Base-by-base conservation (phyloP, 805 yeast species). In the Zygosaccharomyces rouxii region DNA sequence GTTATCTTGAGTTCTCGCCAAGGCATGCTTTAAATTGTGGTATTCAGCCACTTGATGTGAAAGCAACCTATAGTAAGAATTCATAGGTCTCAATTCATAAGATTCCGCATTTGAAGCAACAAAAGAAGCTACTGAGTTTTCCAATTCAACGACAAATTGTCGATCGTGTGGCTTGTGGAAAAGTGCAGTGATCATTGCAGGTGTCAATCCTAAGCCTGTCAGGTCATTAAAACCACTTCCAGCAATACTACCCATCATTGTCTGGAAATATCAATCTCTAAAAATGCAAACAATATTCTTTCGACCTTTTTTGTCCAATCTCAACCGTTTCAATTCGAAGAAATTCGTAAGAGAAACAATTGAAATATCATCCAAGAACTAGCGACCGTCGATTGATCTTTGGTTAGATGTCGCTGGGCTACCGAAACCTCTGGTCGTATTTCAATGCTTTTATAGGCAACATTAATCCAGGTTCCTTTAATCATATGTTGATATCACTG, bases 21-120 rank as follows among this genome's bases (percentile, higher is more conserved):
- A 54, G 7, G 73, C 74, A 58, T 85, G 90, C 38, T 80, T 81
- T 48, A 84, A 62, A 21, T 72, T 69, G 58, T 83, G 82, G 60
- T 83, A 83, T 33, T 80, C 84, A 4, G 89, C 86, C 30, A 84
- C 68, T 54, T 83, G 85, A 63, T 86, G 90, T 0, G 84, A 75
- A 46, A 86, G 66, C 40, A 86, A 68, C 55, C 92, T 69, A 55
- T 79, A 81, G 62, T 81, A 85, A 2, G 89, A 81, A 62, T 85
- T 85, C 75, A 80, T 75, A 5, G 85, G 78, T 35, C 71, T 71
- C 59, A 78, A 59, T 53, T 55, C 75, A 64, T 60, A 72, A 54
- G 64, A 72, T 56, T 59, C 71, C 45, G 55, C 74, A 57, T 55
- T 69, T 42, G 71, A 67, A 6, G 69, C 56, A 31, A 79, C 70